Conservation (phyloP, 768 basidiomycete genomes). For the Amanita inopinata region DNA sequence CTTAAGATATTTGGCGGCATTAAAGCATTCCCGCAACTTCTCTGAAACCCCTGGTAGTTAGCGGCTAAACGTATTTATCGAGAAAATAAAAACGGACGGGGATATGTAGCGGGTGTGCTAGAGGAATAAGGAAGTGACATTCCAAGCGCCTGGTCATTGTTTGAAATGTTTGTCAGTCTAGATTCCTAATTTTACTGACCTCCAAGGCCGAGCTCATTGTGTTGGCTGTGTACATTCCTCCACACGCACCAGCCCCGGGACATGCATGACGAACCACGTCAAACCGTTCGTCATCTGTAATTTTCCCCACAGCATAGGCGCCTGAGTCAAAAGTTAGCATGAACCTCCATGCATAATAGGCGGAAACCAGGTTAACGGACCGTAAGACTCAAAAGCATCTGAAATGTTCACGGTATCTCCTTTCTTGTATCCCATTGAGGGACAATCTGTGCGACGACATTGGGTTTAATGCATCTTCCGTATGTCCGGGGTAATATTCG, state of each 20-base stretch:
- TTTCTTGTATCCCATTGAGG: slow-evolving; percentile 62
- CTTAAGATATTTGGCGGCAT: slow-evolving; percentile 69
- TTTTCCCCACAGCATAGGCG: slow-evolving; percentile 67
- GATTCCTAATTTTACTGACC: slow-evolving; percentile 15
- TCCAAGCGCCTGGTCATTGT: slow-evolving; percentile 48
- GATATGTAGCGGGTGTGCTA: slow-evolving; percentile 64
- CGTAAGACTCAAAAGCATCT: slow-evolving; percentile 80
- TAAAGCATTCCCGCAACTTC: slow-evolving; percentile 76
- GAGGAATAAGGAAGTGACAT: slow-evolving; percentile 82
- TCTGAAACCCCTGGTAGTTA: slow-evolving; percentile 28
- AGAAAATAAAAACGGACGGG: slow-evolving; percentile 30
- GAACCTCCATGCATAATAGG: neutral
- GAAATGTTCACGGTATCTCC: slow-evolving; percentile 82
- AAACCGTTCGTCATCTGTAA: slow-evolving; percentile 70
- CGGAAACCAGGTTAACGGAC: slow-evolving; percentile 22
- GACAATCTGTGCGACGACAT: slow-evolving; percentile 44
- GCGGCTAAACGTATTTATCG: neutral
- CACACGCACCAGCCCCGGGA: slow-evolving; percentile 77
- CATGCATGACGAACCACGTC: slow-evolving; percentile 84
- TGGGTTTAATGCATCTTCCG: neutral
- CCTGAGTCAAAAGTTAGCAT: slow-evolving; percentile 28
- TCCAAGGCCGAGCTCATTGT: slow-evolving; percentile 84
- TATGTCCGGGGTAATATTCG: slow-evolving; percentile 10
- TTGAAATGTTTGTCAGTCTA: neutral
- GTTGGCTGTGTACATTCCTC: slow-evolving; percentile 88